Evolutionary conservation across 2,329 filamentous ascomycete species (phyloP).

Genomic region (Colletotrichum simmondsii): DNA sequence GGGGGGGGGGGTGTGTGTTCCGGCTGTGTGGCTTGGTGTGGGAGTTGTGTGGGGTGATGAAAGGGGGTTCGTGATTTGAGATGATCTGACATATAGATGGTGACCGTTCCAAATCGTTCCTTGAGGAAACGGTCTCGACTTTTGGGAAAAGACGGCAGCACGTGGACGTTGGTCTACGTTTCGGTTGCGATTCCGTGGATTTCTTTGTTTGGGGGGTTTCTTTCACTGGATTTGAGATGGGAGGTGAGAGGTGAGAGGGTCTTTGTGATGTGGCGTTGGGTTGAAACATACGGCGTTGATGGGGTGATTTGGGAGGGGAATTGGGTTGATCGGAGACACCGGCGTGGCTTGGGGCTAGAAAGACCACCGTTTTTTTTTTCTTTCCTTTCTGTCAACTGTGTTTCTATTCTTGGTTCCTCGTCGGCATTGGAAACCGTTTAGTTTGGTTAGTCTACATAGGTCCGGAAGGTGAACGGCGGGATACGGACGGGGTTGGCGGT

Average conservation of each 20-base stretch:
- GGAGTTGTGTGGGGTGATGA: not conserved
- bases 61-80: too few species aligned
- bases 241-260: not conserved
- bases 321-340: not conserved
- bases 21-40: too few species aligned
- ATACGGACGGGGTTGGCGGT: not conserved
- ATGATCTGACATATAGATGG: too few species aligned
- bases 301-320: not conserved
- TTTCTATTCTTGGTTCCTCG: not conserved
- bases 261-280: not conserved
- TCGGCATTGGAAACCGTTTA: too few species aligned
- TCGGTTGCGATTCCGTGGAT: too few species aligned
- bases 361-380: too few species aligned
- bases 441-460: too few species aligned
- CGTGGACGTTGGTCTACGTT: too few species aligned
- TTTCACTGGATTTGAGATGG: not conserved
- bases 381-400: too few species aligned
- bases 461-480: not conserved
- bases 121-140: not conserved
- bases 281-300: not conserved
- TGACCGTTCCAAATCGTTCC: not conserved
- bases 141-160: not conserved
- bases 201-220: not conserved
- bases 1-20: too few species aligned
- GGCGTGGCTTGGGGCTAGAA: not conserved